A percentile compares a stretch with the other conserved stretches of the same genome.
Evolutionary conservation across 441 rosid species (phyloP).

Genomic region (Bruguiera hainesii): DNA sequence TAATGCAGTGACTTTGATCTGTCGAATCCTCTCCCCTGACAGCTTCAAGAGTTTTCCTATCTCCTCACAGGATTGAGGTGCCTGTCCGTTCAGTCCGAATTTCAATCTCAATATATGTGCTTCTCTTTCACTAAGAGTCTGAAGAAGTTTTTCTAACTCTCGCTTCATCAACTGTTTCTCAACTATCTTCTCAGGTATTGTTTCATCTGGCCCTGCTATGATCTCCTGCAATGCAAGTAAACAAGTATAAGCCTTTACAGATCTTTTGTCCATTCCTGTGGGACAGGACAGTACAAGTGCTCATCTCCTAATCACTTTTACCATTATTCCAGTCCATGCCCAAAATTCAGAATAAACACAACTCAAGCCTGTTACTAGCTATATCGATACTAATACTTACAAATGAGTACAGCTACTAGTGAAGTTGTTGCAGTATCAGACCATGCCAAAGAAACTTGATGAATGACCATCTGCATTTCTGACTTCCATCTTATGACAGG

Average conservation of each 20-base stretch:
- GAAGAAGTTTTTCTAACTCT: constrained; percentile 40
- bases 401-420: too few species aligned
- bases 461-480: background rate
- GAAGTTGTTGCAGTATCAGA: too few species aligned
- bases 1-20: constrained; percentile 41
- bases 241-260: background rate
- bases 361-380: too few species aligned
- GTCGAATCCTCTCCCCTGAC: constrained; percentile 52
- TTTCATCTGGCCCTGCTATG: constrained; percentile 48
- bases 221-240: constrained; percentile 35
- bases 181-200: constrained; percentile 41
- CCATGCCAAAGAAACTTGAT: too few species aligned
- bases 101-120: constrained; percentile 36
- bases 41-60: constrained; percentile 44
- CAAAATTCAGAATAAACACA: too few species aligned
- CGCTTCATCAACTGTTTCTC: constrained; percentile 37
- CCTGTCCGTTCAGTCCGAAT: constrained; percentile 45
- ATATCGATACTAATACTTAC: too few species aligned
- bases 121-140: constrained; percentile 45
- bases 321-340: too few species aligned
- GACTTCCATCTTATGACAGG: background rate
- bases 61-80: constrained; percentile 46
- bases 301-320: too few species aligned
- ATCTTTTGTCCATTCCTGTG: too few species aligned
- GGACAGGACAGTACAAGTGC: too few species aligned